A percentile compares a stretch with the other conserved stretches of the same genome.
Evolutionary conservation across 768 basidiomycete species (phyloP).

Genomic region (Pulveroboletus frians): DNA sequence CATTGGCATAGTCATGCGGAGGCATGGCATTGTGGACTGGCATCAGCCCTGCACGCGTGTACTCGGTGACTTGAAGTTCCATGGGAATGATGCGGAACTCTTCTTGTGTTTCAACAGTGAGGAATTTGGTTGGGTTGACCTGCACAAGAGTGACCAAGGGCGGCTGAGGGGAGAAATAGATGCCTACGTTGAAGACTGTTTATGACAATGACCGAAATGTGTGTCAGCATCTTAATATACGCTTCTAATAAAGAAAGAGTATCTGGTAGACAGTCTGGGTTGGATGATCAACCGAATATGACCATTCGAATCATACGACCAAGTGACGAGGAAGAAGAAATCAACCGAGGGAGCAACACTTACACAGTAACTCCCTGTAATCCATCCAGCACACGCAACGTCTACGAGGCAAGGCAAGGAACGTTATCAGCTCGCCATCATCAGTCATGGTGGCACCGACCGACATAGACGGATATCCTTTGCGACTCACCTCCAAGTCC

Average conservation of each 20-base stretch:
- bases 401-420: constrained; percentile 23
- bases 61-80: constrained; percentile 39
- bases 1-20: constrained; percentile 6
- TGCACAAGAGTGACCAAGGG: not conserved
- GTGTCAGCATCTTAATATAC: not conserved
- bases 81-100: constrained; percentile 52
- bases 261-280: too few species aligned
- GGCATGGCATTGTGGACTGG: constrained; percentile 12
- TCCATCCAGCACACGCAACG: constrained; percentile 58
- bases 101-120: constrained; percentile 33
- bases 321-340: not conserved
- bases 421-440: constrained; percentile 2
- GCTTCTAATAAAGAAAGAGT: not conserved
- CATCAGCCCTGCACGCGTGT: constrained; percentile 27
- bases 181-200: constrained; percentile 24
- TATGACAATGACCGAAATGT: not conserved
- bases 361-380: constrained; percentile 49
- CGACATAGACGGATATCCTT: not conserved
- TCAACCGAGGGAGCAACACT: constrained; percentile 18
- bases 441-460: not conserved
- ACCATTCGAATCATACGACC: not conserved
- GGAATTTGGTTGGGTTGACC: constrained; percentile 29
- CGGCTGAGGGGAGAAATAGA: not conserved
- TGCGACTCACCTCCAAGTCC: constrained; percentile 46
- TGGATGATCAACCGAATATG: not conserved